phyloP scores from a whole-genome alignment of 176 grass and related monocot species.

The Cenchrus fungigraminus region DNA sequence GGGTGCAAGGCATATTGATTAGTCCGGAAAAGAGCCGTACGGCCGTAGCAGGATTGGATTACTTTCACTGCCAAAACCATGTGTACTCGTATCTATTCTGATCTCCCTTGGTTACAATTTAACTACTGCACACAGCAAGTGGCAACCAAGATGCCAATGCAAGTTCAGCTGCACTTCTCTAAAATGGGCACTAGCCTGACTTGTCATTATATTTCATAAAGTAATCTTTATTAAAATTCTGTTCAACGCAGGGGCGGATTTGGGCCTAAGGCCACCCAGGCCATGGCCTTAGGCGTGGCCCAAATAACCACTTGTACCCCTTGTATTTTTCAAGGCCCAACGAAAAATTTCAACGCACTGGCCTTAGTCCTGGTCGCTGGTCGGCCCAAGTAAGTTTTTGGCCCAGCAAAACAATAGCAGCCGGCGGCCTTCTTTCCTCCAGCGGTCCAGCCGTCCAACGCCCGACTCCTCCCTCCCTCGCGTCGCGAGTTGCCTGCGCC shows the following conservation, averaged over 20 bases:
- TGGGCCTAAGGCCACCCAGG: too few relatives aligned
- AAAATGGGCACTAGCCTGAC: background rate
- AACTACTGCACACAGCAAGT: background rate
- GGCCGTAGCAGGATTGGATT: background rate
- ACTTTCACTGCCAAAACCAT: background rate
- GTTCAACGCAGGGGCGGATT: background rate
- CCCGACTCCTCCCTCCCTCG: too few relatives aligned
- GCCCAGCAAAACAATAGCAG: too few relatives aligned
- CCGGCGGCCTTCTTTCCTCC: too few relatives aligned
- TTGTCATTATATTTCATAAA: background rate
- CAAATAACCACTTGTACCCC: too few relatives aligned
- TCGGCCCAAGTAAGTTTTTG: too few relatives aligned
- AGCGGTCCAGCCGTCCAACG: too few relatives aligned
- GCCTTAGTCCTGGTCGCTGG: too few relatives aligned
- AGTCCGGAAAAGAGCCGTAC: background rate
- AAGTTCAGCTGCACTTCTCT: background rate
- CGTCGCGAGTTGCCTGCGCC: too few relatives aligned
- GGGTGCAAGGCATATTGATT: background rate
- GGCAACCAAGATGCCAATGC: background rate
- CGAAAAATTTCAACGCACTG: too few relatives aligned
- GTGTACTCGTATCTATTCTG: background rate
- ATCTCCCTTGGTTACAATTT: background rate
- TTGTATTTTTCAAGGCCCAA: too few relatives aligned
- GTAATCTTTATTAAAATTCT: background rate
- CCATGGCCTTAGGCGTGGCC: too few relatives aligned